Percentiles rank a stretch among this genome's conserved stretches.
These are phyloP conservation scores for Cryphonectria nitschkei DNA, from an alignment of 2,329 filamentous ascomycete species.

Conservation along the genomic window DNA sequence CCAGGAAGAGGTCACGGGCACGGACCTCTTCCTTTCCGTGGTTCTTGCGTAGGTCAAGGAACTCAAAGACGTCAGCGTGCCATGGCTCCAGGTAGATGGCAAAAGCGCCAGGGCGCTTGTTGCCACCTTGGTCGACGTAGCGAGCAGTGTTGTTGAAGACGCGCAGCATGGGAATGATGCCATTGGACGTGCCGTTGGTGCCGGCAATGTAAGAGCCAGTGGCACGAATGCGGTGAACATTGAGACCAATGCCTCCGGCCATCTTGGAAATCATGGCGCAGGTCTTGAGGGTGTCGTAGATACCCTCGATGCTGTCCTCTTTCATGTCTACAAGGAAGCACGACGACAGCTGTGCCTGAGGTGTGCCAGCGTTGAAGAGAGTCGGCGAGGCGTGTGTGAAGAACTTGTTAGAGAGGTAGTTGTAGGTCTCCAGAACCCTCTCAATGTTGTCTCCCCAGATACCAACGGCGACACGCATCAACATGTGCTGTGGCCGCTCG, in stretches of 20 bases:
- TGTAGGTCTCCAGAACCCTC: conserved; percentile 95
- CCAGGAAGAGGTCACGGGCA: conserved; percentile 95
- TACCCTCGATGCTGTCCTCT: conserved; percentile 98
- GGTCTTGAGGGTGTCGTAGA: conserved; percentile 98
- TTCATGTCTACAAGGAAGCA: conserved; percentile 99
- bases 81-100: conserved; percentile 99
- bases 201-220: conserved; percentile 98
- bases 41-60: conserved; percentile 97
- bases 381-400: conserved; percentile 99
- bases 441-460: conserved; percentile 96
- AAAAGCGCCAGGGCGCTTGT: conserved; percentile 98
- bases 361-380: conserved; percentile 96
- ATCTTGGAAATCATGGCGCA: conserved; percentile 99
- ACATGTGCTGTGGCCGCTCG: conserved; percentile 98
- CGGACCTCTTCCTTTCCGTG: conserved; percentile 98
- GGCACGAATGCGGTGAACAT: conserved; percentile 93
- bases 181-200: conserved; percentile 97
- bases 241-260: conserved; percentile 95
- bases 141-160: conserved; percentile 99
- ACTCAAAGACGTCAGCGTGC: conserved; percentile 97
- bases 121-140: conserved; percentile 98
- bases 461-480: conserved; percentile 97
- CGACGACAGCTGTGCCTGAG: conserved; percentile 90
- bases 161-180: conserved; percentile 95
- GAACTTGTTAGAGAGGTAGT: conserved; percentile 97